Percentiles rank a stretch among this genome's conserved stretches.
These are phyloP conservation scores for Saprolegnia parasitica DNA, from an alignment of 352 stramenopile species.

Conservation along the genomic window DNA sequence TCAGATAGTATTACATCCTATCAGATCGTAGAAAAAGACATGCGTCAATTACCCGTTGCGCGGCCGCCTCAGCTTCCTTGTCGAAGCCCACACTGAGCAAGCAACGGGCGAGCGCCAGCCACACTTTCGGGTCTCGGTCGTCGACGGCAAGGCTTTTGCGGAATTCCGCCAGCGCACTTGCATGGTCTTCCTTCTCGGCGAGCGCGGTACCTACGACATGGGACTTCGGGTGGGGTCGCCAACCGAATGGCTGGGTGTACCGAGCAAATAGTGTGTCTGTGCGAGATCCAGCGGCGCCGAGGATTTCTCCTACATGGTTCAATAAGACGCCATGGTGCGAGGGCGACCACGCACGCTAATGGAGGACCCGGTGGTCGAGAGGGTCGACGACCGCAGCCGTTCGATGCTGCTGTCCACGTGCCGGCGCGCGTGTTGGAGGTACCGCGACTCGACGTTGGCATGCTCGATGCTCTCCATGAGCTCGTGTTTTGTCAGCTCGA, in stretches of 20 bases:
- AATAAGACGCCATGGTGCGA: conserved; percentile 23
- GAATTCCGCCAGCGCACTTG: conserved; percentile 53
- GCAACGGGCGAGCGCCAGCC: conserved; percentile 67
- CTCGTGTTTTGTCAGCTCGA: background rate
- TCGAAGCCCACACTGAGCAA: conserved; percentile 51
- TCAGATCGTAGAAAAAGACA: no score
- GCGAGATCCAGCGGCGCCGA: conserved; percentile 54
- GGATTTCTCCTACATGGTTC: conserved; percentile 36
- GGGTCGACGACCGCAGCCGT: background rate
- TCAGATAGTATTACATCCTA: background rate
- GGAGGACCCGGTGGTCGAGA: conserved; percentile 45
- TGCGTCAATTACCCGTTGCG: conserved; percentile 49
- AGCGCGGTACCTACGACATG: conserved; percentile 43
- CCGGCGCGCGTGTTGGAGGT: background rate
- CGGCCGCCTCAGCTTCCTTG: conserved; percentile 63
- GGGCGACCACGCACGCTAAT: conserved; percentile 33
- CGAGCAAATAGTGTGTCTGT: conserved; percentile 63
- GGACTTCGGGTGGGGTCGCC: background rate
- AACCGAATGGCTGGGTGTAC: background rate
- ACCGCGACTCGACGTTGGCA: background rate
- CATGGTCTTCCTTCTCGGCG: conserved; percentile 61
- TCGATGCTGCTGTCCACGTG: background rate
- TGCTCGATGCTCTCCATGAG: background rate
- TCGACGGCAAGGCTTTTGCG: conserved; percentile 66
- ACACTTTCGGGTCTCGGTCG: conserved; percentile 60